Evolutionary conservation across 345 rosid species (phyloP), one percentile per base, ranked within the genome.

Genomic region (Populus tremula): DNA sequence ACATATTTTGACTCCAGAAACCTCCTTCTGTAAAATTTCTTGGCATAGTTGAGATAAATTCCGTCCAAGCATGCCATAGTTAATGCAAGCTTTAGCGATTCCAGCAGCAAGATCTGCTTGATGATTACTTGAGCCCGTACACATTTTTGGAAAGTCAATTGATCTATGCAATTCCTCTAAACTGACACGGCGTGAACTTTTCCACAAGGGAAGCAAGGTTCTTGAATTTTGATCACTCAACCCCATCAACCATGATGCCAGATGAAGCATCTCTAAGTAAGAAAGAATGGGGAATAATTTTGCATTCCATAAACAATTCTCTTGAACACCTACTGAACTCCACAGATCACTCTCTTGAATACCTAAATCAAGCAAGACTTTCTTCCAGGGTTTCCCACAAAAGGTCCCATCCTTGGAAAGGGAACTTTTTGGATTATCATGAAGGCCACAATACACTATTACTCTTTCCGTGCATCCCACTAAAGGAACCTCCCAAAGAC

Each of bases 401-500:
- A 96, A 96, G 53, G 94, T 93, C 79, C 97, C 99, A 82, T 84
- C 90, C 78, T 77, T 89, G 23, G 82, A 61, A 77, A 89, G 67
- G 21, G 90, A 77, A 80, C 63, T 87, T 86, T 96, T 96, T 53
- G 99, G 98, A 80, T 96, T 96, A 84, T 96, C 99, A 82, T 88
- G 93, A 76, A 96, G 97, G 70, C 99, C 98, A 81, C 99, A 92
- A 59, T 87, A 96, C 65, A 92, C 97, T 41, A 96, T 63, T 38
- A 93, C 90, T 86, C 84, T 89, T 77, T 90, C 94, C 64, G 84
- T 82, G 72, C 86, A 83, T 81, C 90, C 94, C 50, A 87, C 85
- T 62, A 96, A 78, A 20, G 99, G 99, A 82, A 93, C 98, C 89
- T 96, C 99, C 99, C 99, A 93, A 68, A 96, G 89, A 87, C 99